Evolutionary conservation across 257 asterid genomes (phyloP).

Genomic region (Forsythia suspensa): DNA sequence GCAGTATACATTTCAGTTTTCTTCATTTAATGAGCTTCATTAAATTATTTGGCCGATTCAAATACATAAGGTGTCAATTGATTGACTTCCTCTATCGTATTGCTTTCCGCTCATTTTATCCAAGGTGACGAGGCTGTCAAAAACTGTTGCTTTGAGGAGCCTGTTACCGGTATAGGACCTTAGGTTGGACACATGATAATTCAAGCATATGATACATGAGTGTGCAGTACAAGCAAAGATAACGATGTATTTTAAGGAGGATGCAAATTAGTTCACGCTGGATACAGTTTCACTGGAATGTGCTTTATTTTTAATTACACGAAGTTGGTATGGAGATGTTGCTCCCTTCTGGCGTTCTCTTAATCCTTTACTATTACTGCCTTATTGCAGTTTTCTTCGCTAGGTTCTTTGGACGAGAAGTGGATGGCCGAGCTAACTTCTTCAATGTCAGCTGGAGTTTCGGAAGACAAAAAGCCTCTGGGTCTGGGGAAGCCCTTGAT

Average conservation of each 20-base stretch:
- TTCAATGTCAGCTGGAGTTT: conserved; percentile 84
- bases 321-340: conserved; percentile 11
- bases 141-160: not conserved
- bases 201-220: not conserved
- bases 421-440: conserved; percentile 89
- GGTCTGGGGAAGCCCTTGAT: conserved; percentile 78
- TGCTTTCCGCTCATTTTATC: not conserved
- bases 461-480: conserved; percentile 73
- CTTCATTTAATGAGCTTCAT: not conserved
- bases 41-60: not conserved
- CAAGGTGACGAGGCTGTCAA: not conserved
- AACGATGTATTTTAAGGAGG: not conserved
- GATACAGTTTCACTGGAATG: not conserved
- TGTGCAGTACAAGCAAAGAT: not conserved
- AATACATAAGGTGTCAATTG: not conserved
- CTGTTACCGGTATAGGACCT: not conserved
- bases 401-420: conserved; percentile 96
- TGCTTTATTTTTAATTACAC: not conserved
- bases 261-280: not conserved
- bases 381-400: conserved; percentile 77
- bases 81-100: not conserved
- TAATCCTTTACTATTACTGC: conserved; percentile 22
- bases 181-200: conserved; percentile 2
- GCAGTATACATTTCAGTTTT: not conserved
- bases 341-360: conserved; percentile 13